A percentile compares a stretch with the other conserved stretches of the same genome.
These are phyloP conservation scores for Eragrostis curvula DNA, from an alignment of 176 grass and related monocot genomes.

Conservation along the genomic window DNA sequence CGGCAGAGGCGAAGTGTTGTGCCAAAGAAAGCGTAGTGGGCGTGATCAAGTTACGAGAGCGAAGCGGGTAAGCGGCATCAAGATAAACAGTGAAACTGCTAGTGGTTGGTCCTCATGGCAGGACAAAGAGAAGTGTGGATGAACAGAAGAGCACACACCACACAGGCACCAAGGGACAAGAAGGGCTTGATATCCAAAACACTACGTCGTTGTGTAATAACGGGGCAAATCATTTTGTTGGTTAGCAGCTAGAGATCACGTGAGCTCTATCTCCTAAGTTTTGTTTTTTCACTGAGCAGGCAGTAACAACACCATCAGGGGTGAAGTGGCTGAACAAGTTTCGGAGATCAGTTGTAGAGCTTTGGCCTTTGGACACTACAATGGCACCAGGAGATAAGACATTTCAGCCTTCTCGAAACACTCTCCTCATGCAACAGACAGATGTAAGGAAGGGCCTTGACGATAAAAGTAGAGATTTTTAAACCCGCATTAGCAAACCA, in stretches of 20 bases:
- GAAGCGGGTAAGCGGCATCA: too few relatives aligned
- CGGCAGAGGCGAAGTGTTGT: too few relatives aligned
- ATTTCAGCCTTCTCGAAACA: conserved; percentile 12
- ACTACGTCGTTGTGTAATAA: conserved; percentile 12
- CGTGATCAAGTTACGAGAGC: too few relatives aligned
- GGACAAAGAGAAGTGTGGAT: conserved; percentile 12
- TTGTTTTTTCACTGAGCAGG: conserved; percentile 1
- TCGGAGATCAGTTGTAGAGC: background rate
- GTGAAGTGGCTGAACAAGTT: background rate
- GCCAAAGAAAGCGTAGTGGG: too few relatives aligned
- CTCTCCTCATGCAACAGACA: background rate
- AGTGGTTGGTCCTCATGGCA: background rate
- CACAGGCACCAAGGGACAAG: conserved; percentile 15
- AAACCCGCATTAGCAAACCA: background rate
- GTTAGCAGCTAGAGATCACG: conserved; percentile 31
- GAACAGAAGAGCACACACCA: background rate
- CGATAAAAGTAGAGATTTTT: background rate
- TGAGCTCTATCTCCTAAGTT: conserved; percentile 18
- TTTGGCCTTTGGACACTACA: conserved; percentile 30
- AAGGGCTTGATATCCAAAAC: conserved; percentile 26
- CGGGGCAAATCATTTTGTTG: conserved; percentile 15
- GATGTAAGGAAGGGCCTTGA: conserved; percentile 1
- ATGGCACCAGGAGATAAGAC: conserved; percentile 18
- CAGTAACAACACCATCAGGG: background rate
- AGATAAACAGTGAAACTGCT: background rate